Conservation (phyloP, 345 rosid genomes). For the Hibiscus trionum region DNA sequence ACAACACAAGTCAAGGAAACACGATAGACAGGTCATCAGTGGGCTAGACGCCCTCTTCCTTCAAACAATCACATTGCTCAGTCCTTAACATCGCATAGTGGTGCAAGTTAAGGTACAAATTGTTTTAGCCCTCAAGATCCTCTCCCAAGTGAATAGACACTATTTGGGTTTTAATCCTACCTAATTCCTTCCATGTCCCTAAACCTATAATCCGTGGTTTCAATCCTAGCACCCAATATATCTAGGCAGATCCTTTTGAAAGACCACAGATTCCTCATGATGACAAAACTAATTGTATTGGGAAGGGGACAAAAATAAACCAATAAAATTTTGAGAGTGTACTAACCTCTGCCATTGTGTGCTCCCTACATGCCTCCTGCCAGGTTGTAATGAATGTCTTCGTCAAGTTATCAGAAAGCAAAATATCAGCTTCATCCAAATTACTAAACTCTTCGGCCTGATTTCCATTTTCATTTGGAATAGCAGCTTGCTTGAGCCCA, state of each 20-base stretch:
- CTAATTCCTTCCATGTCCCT: background rate
- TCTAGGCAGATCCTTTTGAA: background rate
- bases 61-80: background rate
- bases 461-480: slow-evolving; percentile 18
- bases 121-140: background rate
- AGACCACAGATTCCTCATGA: background rate
- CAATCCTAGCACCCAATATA: background rate
- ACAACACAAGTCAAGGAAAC: background rate
- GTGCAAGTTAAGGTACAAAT: background rate
- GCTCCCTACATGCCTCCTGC: slow-evolving; percentile 72
- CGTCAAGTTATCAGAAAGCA: slow-evolving; percentile 37
- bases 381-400: slow-evolving; percentile 64
- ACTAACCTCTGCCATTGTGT: slow-evolving; percentile 45
- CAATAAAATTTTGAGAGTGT: background rate
- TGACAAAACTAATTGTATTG: background rate
- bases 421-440: slow-evolving; percentile 35
- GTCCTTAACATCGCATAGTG: background rate
- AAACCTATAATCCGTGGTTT: background rate
- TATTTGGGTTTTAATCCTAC: background rate
- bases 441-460: slow-evolving; percentile 18
- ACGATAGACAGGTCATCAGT: background rate
- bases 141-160: background rate
- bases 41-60: background rate
- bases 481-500: slow-evolving; percentile 23
- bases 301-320: background rate